These are phyloP conservation scores for Isabelozyma rhagii DNA, from an alignment of 805 yeast genomes.

Conservation along the genomic window DNA sequence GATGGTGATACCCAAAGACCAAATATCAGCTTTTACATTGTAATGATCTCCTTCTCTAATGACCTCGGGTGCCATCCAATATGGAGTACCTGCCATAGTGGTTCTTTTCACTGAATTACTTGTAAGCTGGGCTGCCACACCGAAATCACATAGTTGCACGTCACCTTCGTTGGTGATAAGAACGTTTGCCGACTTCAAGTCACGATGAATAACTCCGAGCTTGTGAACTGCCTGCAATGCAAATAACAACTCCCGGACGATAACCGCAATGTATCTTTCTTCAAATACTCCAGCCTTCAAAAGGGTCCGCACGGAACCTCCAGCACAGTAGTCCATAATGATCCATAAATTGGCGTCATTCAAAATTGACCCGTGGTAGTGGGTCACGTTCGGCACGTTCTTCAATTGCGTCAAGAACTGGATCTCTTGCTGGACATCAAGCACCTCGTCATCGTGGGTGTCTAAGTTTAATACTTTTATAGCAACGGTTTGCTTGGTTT, in stretches of 20 bases:
- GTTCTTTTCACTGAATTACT: conserved; percentile 74
- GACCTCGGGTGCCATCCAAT: conserved; percentile 99
- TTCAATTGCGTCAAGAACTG: conserved; percentile 80
- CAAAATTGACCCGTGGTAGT: conserved; percentile 83
- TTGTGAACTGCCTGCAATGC: conserved; percentile 82
- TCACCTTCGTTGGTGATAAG: conserved; percentile 84
- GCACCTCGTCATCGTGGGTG: conserved; percentile 90
- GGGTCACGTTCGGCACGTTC: conserved; percentile 87
- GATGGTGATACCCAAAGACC: conserved; percentile 95
- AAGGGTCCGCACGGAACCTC: conserved; percentile 88
- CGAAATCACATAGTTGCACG: conserved; percentile 93
- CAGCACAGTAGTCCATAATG: conserved; percentile 96
- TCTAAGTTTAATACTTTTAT: conserved; percentile 90
- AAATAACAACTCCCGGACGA: conserved; percentile 73
- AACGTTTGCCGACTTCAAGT: conserved; percentile 94
- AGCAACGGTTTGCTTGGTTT: conserved; percentile 79
- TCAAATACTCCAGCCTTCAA: conserved; percentile 84
- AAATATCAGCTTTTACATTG: conserved; percentile 90
- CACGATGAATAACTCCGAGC: conserved; percentile 92
- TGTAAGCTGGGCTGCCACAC: conserved; percentile 93
- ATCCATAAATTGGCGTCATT: conserved; percentile 94
- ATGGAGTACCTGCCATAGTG: conserved; percentile 94
- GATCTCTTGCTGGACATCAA: conserved; percentile 90
- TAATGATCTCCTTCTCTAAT: conserved; percentile 86
- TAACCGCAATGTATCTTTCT: conserved; percentile 79